phyloP scores from a whole-genome alignment of 305 asterid species.

The Plantago coronopus region DNA sequence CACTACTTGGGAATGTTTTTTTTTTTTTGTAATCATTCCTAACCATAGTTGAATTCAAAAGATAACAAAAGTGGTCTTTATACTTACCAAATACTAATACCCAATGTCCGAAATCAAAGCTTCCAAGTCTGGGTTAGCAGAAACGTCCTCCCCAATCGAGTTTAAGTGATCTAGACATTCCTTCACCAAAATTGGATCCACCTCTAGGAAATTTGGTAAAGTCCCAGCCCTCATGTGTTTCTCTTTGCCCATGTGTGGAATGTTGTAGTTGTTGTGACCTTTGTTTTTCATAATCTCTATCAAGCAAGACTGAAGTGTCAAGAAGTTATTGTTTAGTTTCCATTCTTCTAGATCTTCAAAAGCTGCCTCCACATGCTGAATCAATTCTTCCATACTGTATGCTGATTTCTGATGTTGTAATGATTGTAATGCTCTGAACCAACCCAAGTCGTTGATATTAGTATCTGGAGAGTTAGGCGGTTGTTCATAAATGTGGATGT shows the following conservation, averaged over 20 bases:
- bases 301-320: not conserved
- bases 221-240: not conserved
- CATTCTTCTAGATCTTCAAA: not conserved
- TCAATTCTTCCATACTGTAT: not conserved
- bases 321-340: not conserved
- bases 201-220: not conserved
- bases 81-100: too few species aligned
- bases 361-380: not conserved
- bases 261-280: not conserved
- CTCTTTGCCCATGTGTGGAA: not conserved
- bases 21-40: too few species aligned
- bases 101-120: too few species aligned
- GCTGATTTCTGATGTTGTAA: not conserved
- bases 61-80: too few species aligned
- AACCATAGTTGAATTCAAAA: too few species aligned
- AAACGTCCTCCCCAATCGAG: too few species aligned
- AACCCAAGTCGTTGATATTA: too few species aligned
- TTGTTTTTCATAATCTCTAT: not conserved
- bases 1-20: too few species aligned
- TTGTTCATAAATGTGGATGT: not conserved
- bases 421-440: not conserved
- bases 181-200: not conserved
- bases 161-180: too few species aligned
- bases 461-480: not conserved
- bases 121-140: too few species aligned